Conservation (phyloP, 2,329 filamentous ascomycete genomes). For the Colletotrichum gloeosporioides region DNA sequence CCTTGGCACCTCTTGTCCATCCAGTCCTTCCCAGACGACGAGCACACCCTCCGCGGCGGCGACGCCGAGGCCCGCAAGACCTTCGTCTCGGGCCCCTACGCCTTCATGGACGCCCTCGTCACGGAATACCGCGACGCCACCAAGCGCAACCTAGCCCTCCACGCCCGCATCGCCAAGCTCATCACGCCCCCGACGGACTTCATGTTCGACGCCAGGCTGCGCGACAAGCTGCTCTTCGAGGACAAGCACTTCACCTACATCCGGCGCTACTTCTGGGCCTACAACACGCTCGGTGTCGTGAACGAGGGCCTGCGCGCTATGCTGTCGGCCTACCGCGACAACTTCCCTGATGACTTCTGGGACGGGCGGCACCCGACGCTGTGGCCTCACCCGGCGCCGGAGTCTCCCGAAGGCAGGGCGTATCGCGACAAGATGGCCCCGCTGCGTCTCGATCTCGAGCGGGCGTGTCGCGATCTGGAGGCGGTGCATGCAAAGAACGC, state of each 20-base stretch:
- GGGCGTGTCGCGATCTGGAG: conserved; percentile 54
- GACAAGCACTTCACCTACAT: conserved; percentile 66
- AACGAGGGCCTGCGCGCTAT: conserved; percentile 65
- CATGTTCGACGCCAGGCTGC: conserved; percentile 61
- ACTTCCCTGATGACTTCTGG: conserved; percentile 65
- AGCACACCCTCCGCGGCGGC: conserved; percentile 59
- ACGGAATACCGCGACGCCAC: conserved; percentile 66
- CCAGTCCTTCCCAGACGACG: conserved; percentile 65
- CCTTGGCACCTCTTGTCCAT: conserved; percentile 66
- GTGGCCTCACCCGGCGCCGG: conserved; percentile 58
- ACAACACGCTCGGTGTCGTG: conserved; percentile 64
- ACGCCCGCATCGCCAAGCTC: conserved; percentile 61
- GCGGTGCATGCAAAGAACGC: conserved; percentile 57
- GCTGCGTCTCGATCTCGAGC: conserved; percentile 54
- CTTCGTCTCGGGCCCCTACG: conserved; percentile 66
- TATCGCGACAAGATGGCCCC: conserved; percentile 54
- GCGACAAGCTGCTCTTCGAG: conserved; percentile 66
- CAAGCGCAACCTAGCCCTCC: conserved; percentile 62
- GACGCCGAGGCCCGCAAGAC: conserved; percentile 53
- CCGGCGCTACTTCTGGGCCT: conserved; percentile 67
- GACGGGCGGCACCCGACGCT: conserved; percentile 57
- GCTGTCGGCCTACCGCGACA: conserved; percentile 60
- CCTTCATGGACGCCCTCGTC: conserved; percentile 63
- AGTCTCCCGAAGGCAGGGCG: conserved; percentile 46
- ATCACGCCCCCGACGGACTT: conserved; percentile 65